phyloP scores from a whole-genome alignment of 2,329 filamentous ascomycete genomes.

The Colletotrichum brevisporum region DNA sequence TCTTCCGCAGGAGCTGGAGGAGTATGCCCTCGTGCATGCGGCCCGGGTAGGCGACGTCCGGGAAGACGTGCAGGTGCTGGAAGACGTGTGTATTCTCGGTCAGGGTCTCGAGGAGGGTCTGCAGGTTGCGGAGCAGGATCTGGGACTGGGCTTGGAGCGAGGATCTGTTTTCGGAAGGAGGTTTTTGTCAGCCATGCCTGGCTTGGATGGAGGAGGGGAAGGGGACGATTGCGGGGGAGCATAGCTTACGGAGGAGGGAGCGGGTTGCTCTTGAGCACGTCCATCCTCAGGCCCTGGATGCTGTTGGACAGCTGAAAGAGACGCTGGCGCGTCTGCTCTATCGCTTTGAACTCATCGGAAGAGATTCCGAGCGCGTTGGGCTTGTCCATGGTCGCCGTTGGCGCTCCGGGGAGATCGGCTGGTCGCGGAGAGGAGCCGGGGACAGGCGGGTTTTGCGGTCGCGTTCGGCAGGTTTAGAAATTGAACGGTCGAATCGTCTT shows the following conservation, averaged over 20 bases:
- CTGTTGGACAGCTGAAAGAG: slow-evolving; percentile 78
- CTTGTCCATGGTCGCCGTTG: slow-evolving; percentile 24
- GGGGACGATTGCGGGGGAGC: neutral
- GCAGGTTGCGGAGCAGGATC: slow-evolving; percentile 80
- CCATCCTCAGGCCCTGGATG: slow-evolving; percentile 73
- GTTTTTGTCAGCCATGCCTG: neutral
- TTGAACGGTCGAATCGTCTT: no score
- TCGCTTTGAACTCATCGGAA: slow-evolving; percentile 74
- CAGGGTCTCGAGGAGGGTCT: slow-evolving; percentile 75
- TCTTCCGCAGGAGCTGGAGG: slow-evolving; percentile 82
- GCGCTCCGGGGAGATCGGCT: neutral
- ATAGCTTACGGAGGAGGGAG: slow-evolving; percentile 74
- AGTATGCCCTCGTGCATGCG: slow-evolving; percentile 77
- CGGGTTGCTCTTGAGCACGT: slow-evolving; percentile 73
- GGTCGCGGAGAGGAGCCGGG: neutral
- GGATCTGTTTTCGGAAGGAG: slow-evolving; percentile 61
- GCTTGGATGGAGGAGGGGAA: neutral
- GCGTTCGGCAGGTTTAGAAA: no score
- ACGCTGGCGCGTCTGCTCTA: slow-evolving; percentile 79
- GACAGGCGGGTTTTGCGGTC: neutral
- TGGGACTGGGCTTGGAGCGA: slow-evolving; percentile 80
- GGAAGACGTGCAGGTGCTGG: slow-evolving; percentile 79
- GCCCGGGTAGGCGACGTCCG: slow-evolving; percentile 81
- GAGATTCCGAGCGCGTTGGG: slow-evolving; percentile 60
- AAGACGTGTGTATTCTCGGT: slow-evolving; percentile 77